phyloP scores from a whole-genome alignment of 2,329 filamentous ascomycete species.

The Neurospora sp. region DNA sequence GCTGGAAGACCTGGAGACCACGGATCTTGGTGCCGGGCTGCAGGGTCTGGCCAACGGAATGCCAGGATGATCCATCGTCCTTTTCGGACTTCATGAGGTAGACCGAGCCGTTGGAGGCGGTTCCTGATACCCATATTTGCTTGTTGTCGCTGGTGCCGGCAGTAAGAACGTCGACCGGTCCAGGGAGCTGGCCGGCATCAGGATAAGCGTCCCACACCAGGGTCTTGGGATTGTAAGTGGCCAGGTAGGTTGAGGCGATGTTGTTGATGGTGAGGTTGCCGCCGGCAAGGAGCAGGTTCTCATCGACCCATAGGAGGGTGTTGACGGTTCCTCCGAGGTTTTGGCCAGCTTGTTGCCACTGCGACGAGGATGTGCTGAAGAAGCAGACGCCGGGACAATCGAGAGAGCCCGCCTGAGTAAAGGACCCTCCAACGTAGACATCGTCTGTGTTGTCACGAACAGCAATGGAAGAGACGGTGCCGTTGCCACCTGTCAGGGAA shows the following conservation, averaged over 20 bases:
- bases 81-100: slow-evolving; percentile 66
- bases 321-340: slow-evolving; percentile 62
- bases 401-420: slow-evolving; percentile 72
- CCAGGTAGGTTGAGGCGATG: slow-evolving; percentile 53
- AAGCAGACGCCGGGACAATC: slow-evolving; percentile 75
- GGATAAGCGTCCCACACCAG: slow-evolving; percentile 56
- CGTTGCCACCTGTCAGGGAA: slow-evolving; percentile 57
- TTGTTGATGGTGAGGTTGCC: slow-evolving; percentile 64
- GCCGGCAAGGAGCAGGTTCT: slow-evolving; percentile 62
- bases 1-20: slow-evolving; percentile 70
- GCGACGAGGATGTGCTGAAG: slow-evolving; percentile 57
- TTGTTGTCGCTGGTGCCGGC: slow-evolving; percentile 62
- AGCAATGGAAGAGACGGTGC: slow-evolving; percentile 67
- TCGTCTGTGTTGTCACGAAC: slow-evolving; percentile 60
- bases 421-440: slow-evolving; percentile 79
- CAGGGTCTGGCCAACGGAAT: slow-evolving; percentile 52
- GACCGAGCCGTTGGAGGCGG: slow-evolving; percentile 52
- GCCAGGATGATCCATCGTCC: slow-evolving; percentile 58
- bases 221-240: slow-evolving; percentile 59
- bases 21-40: slow-evolving; percentile 58
- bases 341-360: slow-evolving; percentile 73
- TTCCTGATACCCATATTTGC: slow-evolving; percentile 76
- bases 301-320: slow-evolving; percentile 65
- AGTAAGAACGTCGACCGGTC: slow-evolving; percentile 67
- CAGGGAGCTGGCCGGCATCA: slow-evolving; percentile 59